phyloP scores from a whole-genome alignment of 2,329 filamentous ascomycete species.

The Cladosporium oxysporum region DNA sequence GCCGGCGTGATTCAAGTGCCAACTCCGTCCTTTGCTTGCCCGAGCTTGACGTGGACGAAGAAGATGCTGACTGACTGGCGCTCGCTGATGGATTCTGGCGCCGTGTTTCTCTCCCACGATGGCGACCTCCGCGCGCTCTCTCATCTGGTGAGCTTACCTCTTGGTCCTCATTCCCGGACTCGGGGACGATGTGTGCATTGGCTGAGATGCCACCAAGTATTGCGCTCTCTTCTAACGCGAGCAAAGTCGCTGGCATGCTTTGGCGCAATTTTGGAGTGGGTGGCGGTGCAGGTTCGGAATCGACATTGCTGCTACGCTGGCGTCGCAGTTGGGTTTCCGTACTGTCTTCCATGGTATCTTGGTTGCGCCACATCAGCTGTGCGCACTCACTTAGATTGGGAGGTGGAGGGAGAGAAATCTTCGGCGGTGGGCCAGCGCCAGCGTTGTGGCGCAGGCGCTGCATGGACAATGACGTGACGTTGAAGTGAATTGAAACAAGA shows the following conservation, averaged over 20 bases:
- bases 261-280: background rate
- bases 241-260: background rate
- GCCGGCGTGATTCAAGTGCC: background rate
- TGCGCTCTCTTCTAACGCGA: background rate
- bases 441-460: background rate
- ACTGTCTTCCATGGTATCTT: background rate
- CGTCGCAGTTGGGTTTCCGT: background rate
- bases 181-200: background rate
- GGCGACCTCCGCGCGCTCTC: background rate
- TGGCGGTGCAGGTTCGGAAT: background rate
- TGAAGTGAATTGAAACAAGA: background rate
- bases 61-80: background rate
- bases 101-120: background rate
- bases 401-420: background rate
- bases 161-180: background rate
- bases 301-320: background rate
- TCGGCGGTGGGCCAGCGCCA: background rate
- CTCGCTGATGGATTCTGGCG: background rate
- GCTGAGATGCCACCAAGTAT: background rate
- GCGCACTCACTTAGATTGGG: background rate
- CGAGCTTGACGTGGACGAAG: background rate
- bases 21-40: background rate
- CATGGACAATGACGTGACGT: background rate
- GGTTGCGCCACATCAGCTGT: slow-evolving; percentile 3
- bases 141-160: background rate